Evolutionary conservation across 1,284 basidiomycete species (phyloP).

Genomic region (Leucoagaricus sp.): DNA sequence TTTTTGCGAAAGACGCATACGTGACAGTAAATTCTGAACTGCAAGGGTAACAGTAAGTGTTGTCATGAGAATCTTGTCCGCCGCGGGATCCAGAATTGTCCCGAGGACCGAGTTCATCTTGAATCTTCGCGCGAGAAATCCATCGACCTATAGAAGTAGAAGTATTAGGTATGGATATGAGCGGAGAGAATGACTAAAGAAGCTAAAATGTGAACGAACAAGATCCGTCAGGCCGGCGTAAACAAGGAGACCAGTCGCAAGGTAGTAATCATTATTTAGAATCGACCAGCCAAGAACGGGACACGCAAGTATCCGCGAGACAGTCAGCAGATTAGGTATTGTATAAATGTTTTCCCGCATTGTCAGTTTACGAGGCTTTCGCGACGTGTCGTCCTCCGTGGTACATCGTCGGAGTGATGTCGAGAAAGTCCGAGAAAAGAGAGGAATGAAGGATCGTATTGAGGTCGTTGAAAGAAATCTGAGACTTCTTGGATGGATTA

Average conservation of each 20-base stretch:
- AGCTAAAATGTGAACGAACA: conserved; percentile 49
- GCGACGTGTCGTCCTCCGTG: conserved; percentile 16
- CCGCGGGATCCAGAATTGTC: conserved; percentile 94
- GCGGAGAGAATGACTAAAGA: background rate
- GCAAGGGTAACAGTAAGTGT: conserved; percentile 89
- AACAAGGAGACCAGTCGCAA: conserved; percentile 82
- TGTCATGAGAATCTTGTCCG: conserved; percentile 96
- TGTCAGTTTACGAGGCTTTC: conserved; percentile 22
- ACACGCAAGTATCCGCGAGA: conserved; percentile 85
- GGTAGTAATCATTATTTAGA: conserved; percentile 76
- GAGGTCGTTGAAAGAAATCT: background rate
- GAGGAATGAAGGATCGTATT: background rate
- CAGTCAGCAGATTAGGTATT: conserved; percentile 88
- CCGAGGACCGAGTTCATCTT: conserved; percentile 89
- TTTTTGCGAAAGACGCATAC: conserved; percentile 43
- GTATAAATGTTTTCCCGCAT: conserved; percentile 90
- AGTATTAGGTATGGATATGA: too few species aligned
- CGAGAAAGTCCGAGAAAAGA: conserved; percentile 20
- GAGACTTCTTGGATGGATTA: background rate
- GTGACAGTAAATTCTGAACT: conserved; percentile 82
- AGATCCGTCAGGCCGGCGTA: conserved; percentile 91
- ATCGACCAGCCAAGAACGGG: conserved; percentile 94
- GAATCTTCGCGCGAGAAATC: conserved; percentile 85
- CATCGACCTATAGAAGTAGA: conserved; percentile 69
- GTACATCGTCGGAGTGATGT: conserved; percentile 14